Evolutionary conservation across 2,329 filamentous ascomycete species (phyloP), one percentile per base, ranked within the genome.

Genomic region (Drechmeria coniospora): DNA sequence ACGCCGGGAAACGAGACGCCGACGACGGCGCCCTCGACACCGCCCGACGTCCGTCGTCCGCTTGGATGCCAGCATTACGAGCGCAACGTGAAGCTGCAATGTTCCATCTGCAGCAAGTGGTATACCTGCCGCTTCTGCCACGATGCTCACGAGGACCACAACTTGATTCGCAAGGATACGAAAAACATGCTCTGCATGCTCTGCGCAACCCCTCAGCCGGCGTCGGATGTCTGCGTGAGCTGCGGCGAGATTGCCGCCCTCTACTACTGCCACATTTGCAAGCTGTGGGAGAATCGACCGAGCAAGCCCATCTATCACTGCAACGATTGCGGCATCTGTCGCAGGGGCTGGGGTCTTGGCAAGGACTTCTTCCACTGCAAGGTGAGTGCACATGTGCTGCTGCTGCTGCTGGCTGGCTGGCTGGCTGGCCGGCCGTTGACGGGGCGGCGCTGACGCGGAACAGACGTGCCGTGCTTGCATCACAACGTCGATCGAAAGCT

Each of bases 351-450:
- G 49, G 90, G 90, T 2, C 60, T 98, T 17, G 87, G 90, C 4
- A 95, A 93, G 48, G 90, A 98, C 49, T 98, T 92, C 49, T 86
- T 92, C 45, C 90, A 98, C 53, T 98, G 90, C 78, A 92, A 93
- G 70, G 83, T 87, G 58, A 50, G 56, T 41, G 15, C n/a, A n/a
- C n/a, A n/a, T n/a, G n/a, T n/a, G n/a, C n/a, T n/a, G n/a, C n/a
- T n/a, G n/a, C 15, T 15, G 19, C 25, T 12, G 9, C 12, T 11
- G 9, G 5, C 10, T 9, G 5, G 14, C 10, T 16, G 13, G 8
- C 8, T 7, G 10, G 4, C 6, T 12, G 4, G 6, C 11, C 4
- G 12, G 30, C 18, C 25, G 21, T 36, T 44, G 27, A 47, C 34
- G n/a, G n/a, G n/a, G n/a, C n/a, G n/a, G n/a, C n/a, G n/a, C n/a